Evolutionary conservation across 768 basidiomycete species (phyloP).

Genomic region (Exidia glandulosa): DNA sequence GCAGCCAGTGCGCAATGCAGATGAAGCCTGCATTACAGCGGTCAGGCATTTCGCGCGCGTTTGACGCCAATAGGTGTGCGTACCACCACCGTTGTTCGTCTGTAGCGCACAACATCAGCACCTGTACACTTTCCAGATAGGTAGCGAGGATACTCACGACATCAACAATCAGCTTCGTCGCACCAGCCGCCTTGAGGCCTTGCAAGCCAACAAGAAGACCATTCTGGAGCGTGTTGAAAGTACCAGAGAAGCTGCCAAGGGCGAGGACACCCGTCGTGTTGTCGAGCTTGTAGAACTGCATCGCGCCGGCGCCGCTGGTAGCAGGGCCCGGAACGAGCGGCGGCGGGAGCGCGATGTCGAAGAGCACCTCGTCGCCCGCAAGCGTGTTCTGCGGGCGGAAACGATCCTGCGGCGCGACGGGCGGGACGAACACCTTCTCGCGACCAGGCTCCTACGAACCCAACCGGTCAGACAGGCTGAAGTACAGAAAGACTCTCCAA

Average conservation of each 20-base stretch:
- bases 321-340: constrained; percentile 24
- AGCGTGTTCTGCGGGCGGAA: constrained; percentile 37
- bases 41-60: neutral
- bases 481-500: no score
- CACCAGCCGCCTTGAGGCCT: constrained; percentile 36
- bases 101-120: neutral
- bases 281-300: constrained; percentile 46
- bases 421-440: neutral
- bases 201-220: constrained; percentile 37
- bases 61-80: neutral
- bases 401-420: constrained; percentile 1
- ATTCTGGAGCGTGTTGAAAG: constrained; percentile 29
- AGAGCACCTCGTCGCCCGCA: constrained; percentile 33
- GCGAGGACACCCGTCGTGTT: constrained; percentile 44
- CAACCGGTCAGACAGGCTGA: neutral
- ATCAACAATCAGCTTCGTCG: constrained; percentile 45
- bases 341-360: constrained; percentile 28
- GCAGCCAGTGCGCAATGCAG: constrained; percentile 38
- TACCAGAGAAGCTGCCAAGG: constrained; percentile 41
- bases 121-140: neutral
- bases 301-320: constrained; percentile 37
- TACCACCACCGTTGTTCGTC: constrained; percentile 23
- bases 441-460: neutral
- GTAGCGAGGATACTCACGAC: constrained; percentile 27
- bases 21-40: constrained; percentile 30